Evolutionary conservation across 2,329 filamentous ascomycete species (phyloP), one percentile per base, ranked within the genome.

Genomic region (Botryotinia narcissicola): DNA sequence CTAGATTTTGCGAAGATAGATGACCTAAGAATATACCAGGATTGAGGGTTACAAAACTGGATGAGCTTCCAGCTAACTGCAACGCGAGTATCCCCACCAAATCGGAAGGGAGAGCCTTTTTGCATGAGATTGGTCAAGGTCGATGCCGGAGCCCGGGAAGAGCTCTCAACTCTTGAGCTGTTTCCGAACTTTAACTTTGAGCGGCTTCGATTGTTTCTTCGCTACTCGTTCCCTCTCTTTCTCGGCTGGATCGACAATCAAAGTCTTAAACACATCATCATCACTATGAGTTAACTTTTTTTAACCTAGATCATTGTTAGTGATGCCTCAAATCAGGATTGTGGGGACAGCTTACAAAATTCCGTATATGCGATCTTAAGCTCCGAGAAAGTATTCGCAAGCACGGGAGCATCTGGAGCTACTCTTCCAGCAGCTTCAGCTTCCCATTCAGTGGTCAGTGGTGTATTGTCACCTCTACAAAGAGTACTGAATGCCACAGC

Each of bases 401-500:
- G 71, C 60, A 61, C 22, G 25, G n/a, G 48, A 10, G 48, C 59
- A 25, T 59, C 59, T 35, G 73, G 72, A 22, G 60, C 61, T 32
- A 48, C 67, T n/a, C 44, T 44, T 16, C 35, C 29, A 1, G 37
- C 29, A 16, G 57, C 44, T 66, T 75, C 75, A 10, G 71, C 72
- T 22, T 72, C 71, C 75, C 75, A 77, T 10, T 68, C 54, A 22
- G 70, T 71, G 14, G 75, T 75, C 37, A 77, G 44, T 1, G 76
- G 76, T 20, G 76, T 74, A 18, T 76, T 73, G 2, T 75, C 54
- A 1, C 75, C 76, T 14, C 76, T 73, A 46, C 76, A 77, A 35
- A 77, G 67, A 42, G 73, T 72, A 29, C 73, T 71, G 29, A 74
- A 77, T 12, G 75, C 66, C 35, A 75, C 66, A 12, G 76, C 73